These are phyloP conservation scores for Anthracocystis panici-leucophaei DNA, from an alignment of 1,284 basidiomycete genomes.

Conservation along the genomic window DNA sequence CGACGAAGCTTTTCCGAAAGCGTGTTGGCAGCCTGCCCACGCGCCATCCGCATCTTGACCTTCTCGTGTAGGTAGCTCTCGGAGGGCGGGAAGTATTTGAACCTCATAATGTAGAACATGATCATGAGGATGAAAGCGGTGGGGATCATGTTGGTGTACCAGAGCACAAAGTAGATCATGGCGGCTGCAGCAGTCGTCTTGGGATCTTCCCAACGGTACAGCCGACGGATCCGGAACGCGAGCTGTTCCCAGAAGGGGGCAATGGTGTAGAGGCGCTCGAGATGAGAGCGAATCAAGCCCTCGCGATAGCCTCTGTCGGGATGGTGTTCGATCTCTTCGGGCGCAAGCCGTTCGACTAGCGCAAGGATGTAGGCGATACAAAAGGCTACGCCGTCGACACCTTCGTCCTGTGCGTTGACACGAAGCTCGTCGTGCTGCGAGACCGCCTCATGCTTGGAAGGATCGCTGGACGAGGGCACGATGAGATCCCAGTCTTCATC, in stretches of 20 bases:
- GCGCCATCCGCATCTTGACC: conserved; percentile 65
- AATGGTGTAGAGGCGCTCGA: conserved; percentile 68
- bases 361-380: conserved; percentile 68
- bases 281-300: conserved; percentile 61
- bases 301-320: conserved; percentile 65
- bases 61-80: conserved; percentile 65
- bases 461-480: conserved; percentile 30
- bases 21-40: conserved; percentile 66
- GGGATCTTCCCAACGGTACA: conserved; percentile 55
- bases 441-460: not conserved
- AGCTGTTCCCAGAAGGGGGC: conserved; percentile 69
- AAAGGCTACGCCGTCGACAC: conserved; percentile 65
- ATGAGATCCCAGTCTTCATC: conserved; percentile 56
- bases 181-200: conserved; percentile 59
- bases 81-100: conserved; percentile 68
- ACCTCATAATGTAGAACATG: conserved; percentile 65
- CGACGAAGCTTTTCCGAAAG: conserved; percentile 63
- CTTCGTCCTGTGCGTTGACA: conserved; percentile 55
- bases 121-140: conserved; percentile 64
- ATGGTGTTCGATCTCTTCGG: conserved; percentile 66
- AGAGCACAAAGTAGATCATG: conserved; percentile 69
- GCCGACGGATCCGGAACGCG: conserved; percentile 27
- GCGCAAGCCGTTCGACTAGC: conserved; percentile 64
- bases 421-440: conserved; percentile 47
- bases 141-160: conserved; percentile 68